Evolutionary conservation across 306 rosid genomes (phyloP).

Genomic region (Prunus davidiana): DNA sequence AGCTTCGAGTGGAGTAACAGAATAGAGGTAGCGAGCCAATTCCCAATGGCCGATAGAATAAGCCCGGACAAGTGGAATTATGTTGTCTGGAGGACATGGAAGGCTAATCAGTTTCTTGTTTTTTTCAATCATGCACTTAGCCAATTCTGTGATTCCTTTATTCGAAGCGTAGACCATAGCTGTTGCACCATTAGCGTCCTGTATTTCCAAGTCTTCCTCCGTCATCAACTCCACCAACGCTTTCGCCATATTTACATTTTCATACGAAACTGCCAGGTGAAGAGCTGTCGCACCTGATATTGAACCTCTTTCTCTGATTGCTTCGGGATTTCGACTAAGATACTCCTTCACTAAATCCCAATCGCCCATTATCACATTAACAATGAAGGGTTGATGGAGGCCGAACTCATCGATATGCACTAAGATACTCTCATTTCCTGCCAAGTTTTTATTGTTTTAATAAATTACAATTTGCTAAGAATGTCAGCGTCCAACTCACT

Average conservation of each 20-base stretch:
- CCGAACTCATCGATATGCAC: neutral
- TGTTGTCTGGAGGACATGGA: accelerated
- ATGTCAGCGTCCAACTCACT: no score
- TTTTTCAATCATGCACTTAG: neutral
- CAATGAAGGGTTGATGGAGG: neutral
- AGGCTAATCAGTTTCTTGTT: neutral
- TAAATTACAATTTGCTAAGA: no score
- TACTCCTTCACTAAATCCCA: neutral
- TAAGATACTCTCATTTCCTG: neutral
- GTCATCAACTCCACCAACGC: neutral
- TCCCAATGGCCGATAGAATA: neutral
- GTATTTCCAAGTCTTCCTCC: neutral
- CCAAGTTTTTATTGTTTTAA: no score
- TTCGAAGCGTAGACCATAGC: neutral
- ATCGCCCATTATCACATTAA: neutral
- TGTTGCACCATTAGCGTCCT: neutral
- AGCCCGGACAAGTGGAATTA: neutral
- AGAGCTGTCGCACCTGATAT: neutral
- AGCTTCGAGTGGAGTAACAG: neutral
- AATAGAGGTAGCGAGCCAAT: constrained; percentile 17
- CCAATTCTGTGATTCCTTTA: neutral
- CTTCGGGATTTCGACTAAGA: neutral
- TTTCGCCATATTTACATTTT: neutral
- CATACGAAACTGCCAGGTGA: neutral
- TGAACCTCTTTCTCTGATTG: neutral